Evolutionary conservation across 306 rosid genomes (phyloP).

Genomic region (Crotalaria pallida): DNA sequence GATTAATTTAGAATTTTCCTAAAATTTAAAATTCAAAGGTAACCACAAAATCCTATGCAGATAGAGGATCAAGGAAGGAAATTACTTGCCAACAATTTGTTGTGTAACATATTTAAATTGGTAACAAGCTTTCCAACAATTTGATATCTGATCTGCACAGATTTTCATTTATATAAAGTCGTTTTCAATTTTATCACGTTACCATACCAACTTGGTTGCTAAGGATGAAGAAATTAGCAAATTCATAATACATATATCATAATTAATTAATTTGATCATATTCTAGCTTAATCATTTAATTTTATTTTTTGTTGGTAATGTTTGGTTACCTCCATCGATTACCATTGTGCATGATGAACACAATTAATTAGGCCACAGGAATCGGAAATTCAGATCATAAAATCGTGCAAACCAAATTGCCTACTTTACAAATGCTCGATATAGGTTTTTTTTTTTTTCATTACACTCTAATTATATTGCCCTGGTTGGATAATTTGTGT

Average conservation of each 20-base stretch:
- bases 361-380: background rate
- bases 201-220: background rate
- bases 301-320: background rate
- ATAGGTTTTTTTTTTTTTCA: background rate
- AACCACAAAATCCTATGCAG: background rate
- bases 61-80: background rate
- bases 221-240: background rate
- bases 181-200: too few species aligned
- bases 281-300: background rate
- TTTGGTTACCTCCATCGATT: background rate
- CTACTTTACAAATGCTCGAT: background rate
- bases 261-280: background rate
- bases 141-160: background rate
- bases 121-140: background rate
- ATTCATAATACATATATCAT: background rate
- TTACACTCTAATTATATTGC: background rate
- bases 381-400: background rate
- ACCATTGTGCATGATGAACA: background rate
- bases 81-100: background rate
- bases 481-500: background rate
- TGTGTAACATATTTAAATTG: too few species aligned
- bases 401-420: background rate
- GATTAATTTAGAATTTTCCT: background rate
- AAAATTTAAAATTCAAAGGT: background rate
- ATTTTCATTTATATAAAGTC: background rate